Conservation (phyloP, 495 filamentous ascomycete genomes). For the Aspergillus hancockii region DNA sequence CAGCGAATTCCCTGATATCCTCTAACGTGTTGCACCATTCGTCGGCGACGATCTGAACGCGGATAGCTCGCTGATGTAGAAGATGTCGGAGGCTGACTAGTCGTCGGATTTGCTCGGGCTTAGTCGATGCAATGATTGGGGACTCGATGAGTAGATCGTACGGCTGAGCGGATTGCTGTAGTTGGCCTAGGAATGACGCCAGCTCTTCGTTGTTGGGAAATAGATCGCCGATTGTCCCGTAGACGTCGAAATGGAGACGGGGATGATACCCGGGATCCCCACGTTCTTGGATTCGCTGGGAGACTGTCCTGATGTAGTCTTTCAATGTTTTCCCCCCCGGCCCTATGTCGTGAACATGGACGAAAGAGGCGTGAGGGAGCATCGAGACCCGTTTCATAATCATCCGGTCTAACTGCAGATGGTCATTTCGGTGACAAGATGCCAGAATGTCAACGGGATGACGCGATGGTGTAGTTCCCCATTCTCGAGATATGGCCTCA, state of each 20-base stretch:
- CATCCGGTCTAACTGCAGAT: conserved; percentile 15
- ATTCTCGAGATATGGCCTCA: conserved; percentile 11
- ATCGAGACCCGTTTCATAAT: conserved; percentile 16
- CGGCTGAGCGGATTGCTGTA: conserved; percentile 5
- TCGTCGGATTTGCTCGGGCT: conserved; percentile 5
- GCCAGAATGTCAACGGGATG: conserved; percentile 12
- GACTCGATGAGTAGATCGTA: conserved; percentile 15
- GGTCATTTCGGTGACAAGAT: conserved; percentile 17
- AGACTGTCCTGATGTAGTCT: conserved; percentile 7
- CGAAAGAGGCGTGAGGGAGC: conserved; percentile 15
- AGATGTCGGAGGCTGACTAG: conserved; percentile 1
- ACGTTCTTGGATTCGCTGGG: conserved; percentile 9
- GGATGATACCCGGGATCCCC: conserved; percentile 10
- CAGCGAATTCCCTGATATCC: conserved; percentile 12
- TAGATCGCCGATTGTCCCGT: conserved; percentile 13
- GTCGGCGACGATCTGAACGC: conserved; percentile 12
- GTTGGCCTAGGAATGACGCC: neutral
- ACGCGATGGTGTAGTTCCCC: neutral
- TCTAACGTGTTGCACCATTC: conserved; percentile 19
- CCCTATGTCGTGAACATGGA: conserved; percentile 15
- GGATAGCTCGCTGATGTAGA: neutral
- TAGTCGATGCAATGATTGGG: conserved; percentile 11
- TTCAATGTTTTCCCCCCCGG: conserved; percentile 2
- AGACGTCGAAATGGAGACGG: conserved; percentile 17
- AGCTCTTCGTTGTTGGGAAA: conserved; percentile 7